Conservation (phyloP, 164 flowering plant genomes). For the Malania oleifera region DNA sequence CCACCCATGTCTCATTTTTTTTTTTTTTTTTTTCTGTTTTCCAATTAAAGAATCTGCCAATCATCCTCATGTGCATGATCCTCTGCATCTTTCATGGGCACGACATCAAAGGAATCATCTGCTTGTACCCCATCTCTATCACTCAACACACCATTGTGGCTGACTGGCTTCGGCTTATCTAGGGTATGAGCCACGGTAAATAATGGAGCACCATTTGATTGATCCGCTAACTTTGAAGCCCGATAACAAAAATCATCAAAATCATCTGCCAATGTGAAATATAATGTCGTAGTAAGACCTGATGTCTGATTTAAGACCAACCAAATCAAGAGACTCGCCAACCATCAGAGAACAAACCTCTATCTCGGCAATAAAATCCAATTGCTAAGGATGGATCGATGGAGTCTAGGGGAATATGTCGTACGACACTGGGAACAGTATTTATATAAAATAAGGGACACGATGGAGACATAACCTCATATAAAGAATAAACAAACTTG, state of each 20-base stretch:
- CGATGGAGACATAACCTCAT: too few species aligned
- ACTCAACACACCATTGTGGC: constrained; percentile 14
- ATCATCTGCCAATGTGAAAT: constrained; percentile 49
- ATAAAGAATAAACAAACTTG: too few species aligned
- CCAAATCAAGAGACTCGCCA: not conserved
- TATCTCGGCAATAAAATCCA: constrained; percentile 84
- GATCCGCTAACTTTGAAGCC: constrained; percentile 63
- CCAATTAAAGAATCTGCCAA: constrained; percentile 74
- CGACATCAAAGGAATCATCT: constrained; percentile 26
- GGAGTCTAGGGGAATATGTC: constrained; percentile 60
- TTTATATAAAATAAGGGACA: not conserved
- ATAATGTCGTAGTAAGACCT: not conserved
- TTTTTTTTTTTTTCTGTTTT: not conserved
- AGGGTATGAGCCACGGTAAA: constrained; percentile 57
- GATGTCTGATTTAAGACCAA: not conserved
- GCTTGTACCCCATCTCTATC: constrained; percentile 13
- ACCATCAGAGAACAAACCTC: constrained; percentile 35
- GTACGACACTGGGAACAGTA: constrained; percentile 33
- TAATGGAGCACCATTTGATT: constrained; percentile 82
- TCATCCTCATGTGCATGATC: constrained; percentile 53
- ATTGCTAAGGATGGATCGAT: constrained; percentile 93
- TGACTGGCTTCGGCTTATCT: constrained; percentile 19
- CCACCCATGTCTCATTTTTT: too few species aligned
- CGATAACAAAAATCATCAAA: constrained; percentile 79
- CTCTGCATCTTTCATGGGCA: constrained; percentile 17